Evolutionary conservation across 2,329 filamentous ascomycete species (phyloP), one percentile per base, ranked within the genome.

Genomic region (Aspergillus udagawae): DNA sequence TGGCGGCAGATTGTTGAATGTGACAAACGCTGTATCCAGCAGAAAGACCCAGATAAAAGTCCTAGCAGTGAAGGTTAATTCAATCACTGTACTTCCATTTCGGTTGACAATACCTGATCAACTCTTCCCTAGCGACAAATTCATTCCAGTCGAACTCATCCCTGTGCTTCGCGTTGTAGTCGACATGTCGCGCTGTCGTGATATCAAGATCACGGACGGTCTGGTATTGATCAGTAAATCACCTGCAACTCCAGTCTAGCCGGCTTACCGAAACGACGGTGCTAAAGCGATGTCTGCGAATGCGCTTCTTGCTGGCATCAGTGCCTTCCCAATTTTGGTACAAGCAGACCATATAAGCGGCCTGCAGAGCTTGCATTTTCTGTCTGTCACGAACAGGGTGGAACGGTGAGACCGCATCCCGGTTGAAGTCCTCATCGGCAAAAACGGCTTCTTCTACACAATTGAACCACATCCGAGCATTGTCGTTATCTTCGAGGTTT

Each of bases 1-100:
- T n/a, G 73, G 74, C 1, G 75, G 74, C 0, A 73, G 56, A 41
- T 77, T 77, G 63, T 77, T 75, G 62, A 77, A 76, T 12, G 75
- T 75, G 28, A 74, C 69, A 53, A 76, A 77, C 0, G 72, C 72
- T 0, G 73, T 71, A 52, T 77, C 75, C 12, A 77, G 58, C 4
- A 77, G 58, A 27, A 74, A 75, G 4, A 75, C 67, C 66, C 67
- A 76, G 2, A 67, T 60, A 32, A 76, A 69, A 1, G 61, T n/a
- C 8, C 64, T 64, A 20, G 21, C 6, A 14, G 21, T 23, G 10
- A 25, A 42, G 1, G n/a, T 55, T 21, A 38, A 38, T 2, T 38
- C 14, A 38, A 38, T 17, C 32, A 7, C 32, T 17, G 32, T 7
- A 17, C 14, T 5, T 17, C 32, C 5, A 2, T 6, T 38, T 17